These are phyloP conservation scores for Morella rubra DNA, from an alignment of 306 rosid genomes.

Conservation along the genomic window DNA sequence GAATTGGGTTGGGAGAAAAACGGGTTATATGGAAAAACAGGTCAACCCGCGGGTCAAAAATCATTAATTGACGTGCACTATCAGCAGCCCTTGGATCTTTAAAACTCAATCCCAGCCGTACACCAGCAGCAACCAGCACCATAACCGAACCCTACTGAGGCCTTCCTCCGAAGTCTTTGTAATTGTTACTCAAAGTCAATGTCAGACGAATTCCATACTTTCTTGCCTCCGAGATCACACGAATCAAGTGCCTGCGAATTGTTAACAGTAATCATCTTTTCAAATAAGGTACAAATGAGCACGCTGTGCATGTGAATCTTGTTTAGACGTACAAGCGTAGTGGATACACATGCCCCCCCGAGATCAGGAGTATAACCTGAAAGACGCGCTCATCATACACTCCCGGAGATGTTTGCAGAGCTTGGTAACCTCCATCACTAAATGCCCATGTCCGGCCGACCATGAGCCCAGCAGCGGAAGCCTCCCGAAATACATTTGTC, in stretches of 20 bases:
- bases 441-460: conserved; percentile 64
- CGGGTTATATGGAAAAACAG: too few species aligned
- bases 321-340: neutral
- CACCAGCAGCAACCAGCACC: too few species aligned
- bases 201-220: conserved; percentile 38
- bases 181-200: conserved; percentile 52
- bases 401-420: conserved; percentile 49
- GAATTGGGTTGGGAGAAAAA: too few species aligned
- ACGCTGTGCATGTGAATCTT: neutral
- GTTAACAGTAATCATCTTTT: neutral
- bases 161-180: conserved; percentile 54
- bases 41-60: too few species aligned
- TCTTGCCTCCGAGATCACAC: conserved; percentile 56
- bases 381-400: conserved; percentile 46
- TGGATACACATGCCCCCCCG: too few species aligned
- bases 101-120: too few species aligned
- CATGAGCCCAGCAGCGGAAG: conserved; percentile 45
- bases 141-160: too few species aligned
- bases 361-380: conserved; percentile 28
- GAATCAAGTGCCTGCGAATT: conserved; percentile 48
- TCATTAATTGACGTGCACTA: too few species aligned
- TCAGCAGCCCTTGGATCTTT: too few species aligned
- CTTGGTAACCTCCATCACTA: conserved; percentile 48
- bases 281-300: neutral
- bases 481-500: conserved; percentile 45